Evolutionary conservation across 129 eudicot species (phyloP).

Genomic region (Artemisia tridentata): DNA sequence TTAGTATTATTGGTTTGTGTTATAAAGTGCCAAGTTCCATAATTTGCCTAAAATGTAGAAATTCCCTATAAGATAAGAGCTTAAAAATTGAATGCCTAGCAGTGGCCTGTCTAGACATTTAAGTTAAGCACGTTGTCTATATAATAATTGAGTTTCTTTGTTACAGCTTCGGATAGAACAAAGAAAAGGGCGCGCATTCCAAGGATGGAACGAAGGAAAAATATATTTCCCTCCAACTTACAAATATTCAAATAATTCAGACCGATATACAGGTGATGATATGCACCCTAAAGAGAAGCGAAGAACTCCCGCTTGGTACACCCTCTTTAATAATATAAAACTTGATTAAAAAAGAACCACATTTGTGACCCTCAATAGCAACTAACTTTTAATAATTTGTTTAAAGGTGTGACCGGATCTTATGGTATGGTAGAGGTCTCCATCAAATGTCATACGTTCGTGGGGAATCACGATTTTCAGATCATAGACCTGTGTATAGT

Average conservation of each 20-base stretch:
- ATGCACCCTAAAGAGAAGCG: slow-evolving; percentile 86
- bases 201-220: slow-evolving; percentile 90
- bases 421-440: slow-evolving; percentile 84
- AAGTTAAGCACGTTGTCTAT: too few species aligned
- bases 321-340: neutral
- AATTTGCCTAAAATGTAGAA: too few species aligned
- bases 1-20: neutral
- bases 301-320: slow-evolving; percentile 98
- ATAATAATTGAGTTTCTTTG: neutral
- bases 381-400: slow-evolving; percentile 14
- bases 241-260: slow-evolving; percentile 91
- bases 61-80: too few species aligned
- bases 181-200: slow-evolving; percentile 68
- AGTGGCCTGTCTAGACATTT: too few species aligned
- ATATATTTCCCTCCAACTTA: slow-evolving; percentile 98
- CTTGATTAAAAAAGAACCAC: neutral
- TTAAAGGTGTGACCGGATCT: slow-evolving; percentile 89
- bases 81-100: too few species aligned
- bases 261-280: slow-evolving; percentile 91
- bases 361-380: neutral
- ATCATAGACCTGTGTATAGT: slow-evolving; percentile 42
- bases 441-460: slow-evolving; percentile 73
- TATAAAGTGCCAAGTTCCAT: neutral
- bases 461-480: slow-evolving; percentile 43
- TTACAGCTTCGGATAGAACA: slow-evolving; percentile 86